Percentiles rank a stretch among this genome's conserved stretches.
Conservation (phyloP, 257 asterid genomes). For the Jacaranda copaia region DNA sequence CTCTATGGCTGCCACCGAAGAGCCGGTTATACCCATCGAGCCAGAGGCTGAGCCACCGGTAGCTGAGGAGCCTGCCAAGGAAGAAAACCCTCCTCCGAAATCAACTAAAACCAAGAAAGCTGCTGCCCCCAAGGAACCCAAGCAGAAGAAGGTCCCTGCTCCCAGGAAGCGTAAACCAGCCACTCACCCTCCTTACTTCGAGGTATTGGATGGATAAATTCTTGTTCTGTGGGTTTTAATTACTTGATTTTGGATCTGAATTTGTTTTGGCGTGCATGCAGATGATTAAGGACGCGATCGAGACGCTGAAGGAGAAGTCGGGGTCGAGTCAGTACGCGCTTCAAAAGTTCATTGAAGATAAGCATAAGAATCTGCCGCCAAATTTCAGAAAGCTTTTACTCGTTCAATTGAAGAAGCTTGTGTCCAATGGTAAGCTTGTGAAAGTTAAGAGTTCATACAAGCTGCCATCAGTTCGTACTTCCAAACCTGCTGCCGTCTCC, state of each 20-base stretch:
- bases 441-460: constrained; percentile 77
- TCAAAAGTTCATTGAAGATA: constrained; percentile 70
- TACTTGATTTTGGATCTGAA: constrained; percentile 33
- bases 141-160: constrained; percentile 65
- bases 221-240: not conserved
- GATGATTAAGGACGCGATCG: constrained; percentile 88
- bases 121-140: constrained; percentile 41
- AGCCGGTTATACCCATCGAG: constrained; percentile 48
- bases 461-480: constrained; percentile 44
- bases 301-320: constrained; percentile 66
- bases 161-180: constrained; percentile 54
- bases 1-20: constrained; percentile 61
- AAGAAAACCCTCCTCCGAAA: constrained; percentile 39
- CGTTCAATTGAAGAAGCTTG: constrained; percentile 73
- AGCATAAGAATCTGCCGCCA: constrained; percentile 72
- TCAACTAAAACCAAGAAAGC: constrained; percentile 47
- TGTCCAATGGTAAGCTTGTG: constrained; percentile 64
- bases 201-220: constrained; percentile 46
- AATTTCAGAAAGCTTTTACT: constrained; percentile 76
- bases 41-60: constrained; percentile 31
- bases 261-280: constrained; percentile 35
- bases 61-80: constrained; percentile 41
- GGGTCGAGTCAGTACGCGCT: constrained; percentile 93
- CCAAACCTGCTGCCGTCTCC: constrained; percentile 45
- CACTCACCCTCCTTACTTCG: constrained; percentile 81